Percentiles rank a stretch among this genome's conserved stretches.
Conservation (phyloP, 2,329 filamentous ascomycete species). For the Zelopaecilomyces penicillatus region DNA sequence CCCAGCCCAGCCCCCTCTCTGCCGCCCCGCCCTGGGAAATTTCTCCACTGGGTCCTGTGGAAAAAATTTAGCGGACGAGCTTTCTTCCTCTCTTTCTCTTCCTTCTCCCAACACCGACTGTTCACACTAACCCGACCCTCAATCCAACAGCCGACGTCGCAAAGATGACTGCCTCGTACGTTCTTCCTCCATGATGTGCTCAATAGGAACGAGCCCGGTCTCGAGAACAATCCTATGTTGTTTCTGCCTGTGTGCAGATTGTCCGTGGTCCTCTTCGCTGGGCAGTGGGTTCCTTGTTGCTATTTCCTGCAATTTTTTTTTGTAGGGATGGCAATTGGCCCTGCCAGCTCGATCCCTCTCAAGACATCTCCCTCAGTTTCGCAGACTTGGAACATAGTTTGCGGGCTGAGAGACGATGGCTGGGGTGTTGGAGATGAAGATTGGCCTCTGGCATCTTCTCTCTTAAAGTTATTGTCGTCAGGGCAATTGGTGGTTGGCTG, state of each 20-base stretch:
- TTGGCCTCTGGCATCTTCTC: conserved; percentile 45
- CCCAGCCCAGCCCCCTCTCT: not conserved
- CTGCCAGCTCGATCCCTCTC: conserved; percentile 75
- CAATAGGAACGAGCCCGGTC: conserved; percentile 36
- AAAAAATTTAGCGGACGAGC: conserved; percentile 12
- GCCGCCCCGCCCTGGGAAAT: conserved; percentile 5
- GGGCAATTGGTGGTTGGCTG: conserved; percentile 19
- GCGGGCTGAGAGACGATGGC: conserved; percentile 49
- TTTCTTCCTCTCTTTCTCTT: conserved; percentile 7
- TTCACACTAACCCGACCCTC: conserved; percentile 31
- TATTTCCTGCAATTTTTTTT: conserved; percentile 8
- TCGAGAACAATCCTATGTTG: conserved; percentile 24
- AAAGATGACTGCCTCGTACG: conserved; percentile 48
- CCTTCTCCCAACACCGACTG: conserved; percentile 17
- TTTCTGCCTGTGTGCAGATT: conserved; percentile 49
- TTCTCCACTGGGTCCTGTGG: conserved; percentile 1
- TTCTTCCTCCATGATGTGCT: conserved; percentile 31
- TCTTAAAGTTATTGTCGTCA: conserved; percentile 65
- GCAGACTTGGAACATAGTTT: conserved; percentile 38
- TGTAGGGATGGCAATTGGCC: conserved; percentile 19
- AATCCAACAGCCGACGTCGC: conserved; percentile 28
- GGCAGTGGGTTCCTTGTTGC: conserved; percentile 36
- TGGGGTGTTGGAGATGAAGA: conserved; percentile 76
- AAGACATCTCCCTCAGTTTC: conserved; percentile 47
- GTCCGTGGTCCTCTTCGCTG: conserved; percentile 76